Base-by-base conservation (phyloP, 1,284 basidiomycete species). In the Papiliotrema terrestris region DNA sequence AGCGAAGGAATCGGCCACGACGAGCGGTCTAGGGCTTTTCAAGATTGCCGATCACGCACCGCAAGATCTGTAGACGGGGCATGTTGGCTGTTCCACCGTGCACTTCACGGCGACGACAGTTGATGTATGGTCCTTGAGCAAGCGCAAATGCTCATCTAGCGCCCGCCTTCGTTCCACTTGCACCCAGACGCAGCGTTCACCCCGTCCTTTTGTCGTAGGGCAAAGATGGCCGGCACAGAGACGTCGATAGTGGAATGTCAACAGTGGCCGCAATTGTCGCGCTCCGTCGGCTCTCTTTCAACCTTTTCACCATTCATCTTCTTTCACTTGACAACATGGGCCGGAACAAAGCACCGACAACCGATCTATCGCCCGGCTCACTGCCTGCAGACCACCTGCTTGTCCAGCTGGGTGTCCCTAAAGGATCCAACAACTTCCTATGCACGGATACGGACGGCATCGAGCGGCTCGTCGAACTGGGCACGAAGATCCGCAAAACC, bases 31-130 rank as follows among this genome's bases (percentile, higher is more conserved):
- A n/a, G n/a, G n/a, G n/a, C n/a, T n/a, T n/a, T n/a, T n/a, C n/a
- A n/a, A n/a, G n/a, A n/a, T n/a, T n/a, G n/a, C n/a, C n/a, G n/a
- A 20, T 5, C 1, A 49, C 73, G 66, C 48, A 75, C 68, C 68
- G 67, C 3, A 77, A 60, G 50, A 77, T 76, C 59, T 77, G 73
- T 8, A 77, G 62, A 2, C 73, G 60, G 6, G 75, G 74, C 74
- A 76, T 77, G n/a, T 32, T 60, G 52, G 11, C 29, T 5, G 29
- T 32, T 11, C 6, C 29, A 32, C n/a, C n/a, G n/a, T n/a, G n/a
- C n/a, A n/a, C n/a, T n/a, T n/a, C n/a, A n/a, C n/a, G n/a, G n/a
- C n/a, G n/a, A n/a, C n/a, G n/a, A n/a, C n/a, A n/a, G n/a, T n/a
- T n/a, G n/a, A n/a, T n/a, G n/a, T n/a, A n/a, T n/a, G n/a, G n/a